A percentile compares a stretch with the other conserved stretches of the same genome.
These are phyloP conservation scores for Lachancea quebecensis DNA, from an alignment of 805 yeast genomes.

Conservation along the genomic window DNA sequence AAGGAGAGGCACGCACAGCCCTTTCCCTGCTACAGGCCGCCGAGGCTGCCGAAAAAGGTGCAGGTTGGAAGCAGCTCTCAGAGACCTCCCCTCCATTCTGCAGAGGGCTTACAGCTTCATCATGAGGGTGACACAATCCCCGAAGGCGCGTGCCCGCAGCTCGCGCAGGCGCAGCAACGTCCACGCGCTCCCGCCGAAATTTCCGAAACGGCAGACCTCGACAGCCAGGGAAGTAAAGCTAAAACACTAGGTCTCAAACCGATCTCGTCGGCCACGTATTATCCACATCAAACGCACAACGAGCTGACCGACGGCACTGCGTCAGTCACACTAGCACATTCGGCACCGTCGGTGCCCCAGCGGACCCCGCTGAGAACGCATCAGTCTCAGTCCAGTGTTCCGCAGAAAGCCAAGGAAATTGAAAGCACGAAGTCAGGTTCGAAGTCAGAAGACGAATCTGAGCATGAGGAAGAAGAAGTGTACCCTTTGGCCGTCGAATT, in stretches of 20 bases:
- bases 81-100: not conserved
- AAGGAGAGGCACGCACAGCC: not conserved
- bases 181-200: not conserved
- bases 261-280: slow-evolving; percentile 62
- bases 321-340: slow-evolving; percentile 2
- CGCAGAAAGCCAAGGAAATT: not conserved
- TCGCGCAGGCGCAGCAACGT: not conserved
- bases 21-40: not conserved
- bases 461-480: slow-evolving; percentile 16
- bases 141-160: not conserved
- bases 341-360: slow-evolving; percentile 1
- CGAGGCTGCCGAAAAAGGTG: not conserved
- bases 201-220: not conserved
- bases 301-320: slow-evolving; percentile 2
- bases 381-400: not conserved
- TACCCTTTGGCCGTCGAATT: slow-evolving; percentile 80
- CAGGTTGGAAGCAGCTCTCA: not conserved
- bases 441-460: slow-evolving; percentile 22
- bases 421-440: slow-evolving; percentile 5
- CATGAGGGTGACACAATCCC: not conserved
- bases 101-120: not conserved
- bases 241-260: slow-evolving; percentile 40
- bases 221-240: not conserved
- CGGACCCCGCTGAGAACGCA: not conserved
- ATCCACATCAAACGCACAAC: slow-evolving; percentile 49